Percentiles rank a stretch among this genome's conserved stretches.
phyloP scores from a whole-genome alignment of 495 filamentous ascomycete species.

The Immersiella caudata region DNA sequence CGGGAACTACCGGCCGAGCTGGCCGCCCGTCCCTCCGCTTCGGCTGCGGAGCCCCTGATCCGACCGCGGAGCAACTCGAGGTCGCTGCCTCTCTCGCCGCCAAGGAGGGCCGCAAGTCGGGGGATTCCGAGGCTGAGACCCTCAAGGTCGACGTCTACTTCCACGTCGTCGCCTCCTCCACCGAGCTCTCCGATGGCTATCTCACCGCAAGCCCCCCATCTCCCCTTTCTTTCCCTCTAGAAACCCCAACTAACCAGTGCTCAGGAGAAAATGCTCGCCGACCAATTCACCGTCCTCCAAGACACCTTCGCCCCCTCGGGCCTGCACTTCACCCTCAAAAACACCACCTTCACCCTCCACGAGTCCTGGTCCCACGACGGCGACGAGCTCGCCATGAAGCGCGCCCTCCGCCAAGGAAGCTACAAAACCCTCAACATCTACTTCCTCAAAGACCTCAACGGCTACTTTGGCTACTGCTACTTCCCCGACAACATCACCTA shows the following conservation, averaged over 20 bases:
- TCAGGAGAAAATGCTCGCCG: not conserved
- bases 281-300: constrained; percentile 5
- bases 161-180: not conserved
- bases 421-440: constrained; percentile 67
- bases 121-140: not conserved
- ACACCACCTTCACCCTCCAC: constrained; percentile 55
- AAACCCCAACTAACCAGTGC: too few relatives aligned
- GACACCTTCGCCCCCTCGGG: not conserved
- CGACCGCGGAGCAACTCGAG: not conserved
- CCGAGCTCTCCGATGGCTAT: not conserved
- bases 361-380: constrained; percentile 55
- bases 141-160: constrained; percentile 7
- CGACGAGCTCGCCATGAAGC: constrained; percentile 59
- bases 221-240: too few relatives aligned
- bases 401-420: constrained; percentile 58
- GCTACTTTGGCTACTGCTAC: constrained; percentile 62
- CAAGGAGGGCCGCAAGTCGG: not conserved
- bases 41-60: constrained; percentile 5
- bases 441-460: constrained; percentile 57
- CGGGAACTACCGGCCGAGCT: not conserved
- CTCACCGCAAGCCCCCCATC: not conserved
- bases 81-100: not conserved
- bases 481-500: constrained; percentile 41
- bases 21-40: not conserved
- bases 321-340: constrained; percentile 5